These are phyloP conservation scores for Melampsora americana DNA, from an alignment of 1,284 basidiomycete genomes.

Conservation along the genomic window DNA sequence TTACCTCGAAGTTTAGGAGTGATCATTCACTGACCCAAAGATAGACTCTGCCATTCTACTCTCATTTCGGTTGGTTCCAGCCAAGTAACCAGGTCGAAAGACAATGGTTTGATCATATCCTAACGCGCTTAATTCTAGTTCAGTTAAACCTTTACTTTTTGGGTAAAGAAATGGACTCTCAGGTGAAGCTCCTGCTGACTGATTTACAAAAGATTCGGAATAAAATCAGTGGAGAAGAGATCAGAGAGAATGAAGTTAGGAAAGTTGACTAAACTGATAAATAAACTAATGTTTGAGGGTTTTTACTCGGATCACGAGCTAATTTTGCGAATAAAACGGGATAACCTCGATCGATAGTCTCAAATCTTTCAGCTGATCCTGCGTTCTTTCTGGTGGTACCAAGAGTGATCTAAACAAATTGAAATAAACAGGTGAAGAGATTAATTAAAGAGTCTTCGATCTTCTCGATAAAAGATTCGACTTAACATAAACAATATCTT, in stretches of 20 bases:
- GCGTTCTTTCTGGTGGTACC: slow-evolving; percentile 54
- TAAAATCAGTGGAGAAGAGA: slow-evolving; percentile 48
- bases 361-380: slow-evolving; percentile 65
- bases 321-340: slow-evolving; percentile 67
- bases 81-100: slow-evolving; percentile 64
- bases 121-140: slow-evolving; percentile 64
- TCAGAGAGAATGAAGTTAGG: background rate
- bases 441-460: background rate
- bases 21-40: background rate
- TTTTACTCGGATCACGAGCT: slow-evolving; percentile 59
- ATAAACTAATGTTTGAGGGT: slow-evolving; percentile 65
- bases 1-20: background rate
- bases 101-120: slow-evolving; percentile 68
- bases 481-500: slow-evolving; percentile 5
- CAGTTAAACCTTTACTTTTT: slow-evolving; percentile 70
- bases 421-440: background rate
- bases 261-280: slow-evolving; percentile 59
- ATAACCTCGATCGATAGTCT: slow-evolving; percentile 73
- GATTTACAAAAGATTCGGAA: slow-evolving; percentile 54
- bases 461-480: background rate
- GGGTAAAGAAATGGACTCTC: slow-evolving; percentile 10
- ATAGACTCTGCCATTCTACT: slow-evolving; percentile 55
- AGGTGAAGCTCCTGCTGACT: slow-evolving; percentile 44
- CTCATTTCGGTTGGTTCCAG: slow-evolving; percentile 49
- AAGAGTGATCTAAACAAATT: background rate